Percentiles rank a stretch among this genome's conserved stretches.
phyloP scores from a whole-genome alignment of 169 alveolate species.

The Eimeria acervulina region DNA sequence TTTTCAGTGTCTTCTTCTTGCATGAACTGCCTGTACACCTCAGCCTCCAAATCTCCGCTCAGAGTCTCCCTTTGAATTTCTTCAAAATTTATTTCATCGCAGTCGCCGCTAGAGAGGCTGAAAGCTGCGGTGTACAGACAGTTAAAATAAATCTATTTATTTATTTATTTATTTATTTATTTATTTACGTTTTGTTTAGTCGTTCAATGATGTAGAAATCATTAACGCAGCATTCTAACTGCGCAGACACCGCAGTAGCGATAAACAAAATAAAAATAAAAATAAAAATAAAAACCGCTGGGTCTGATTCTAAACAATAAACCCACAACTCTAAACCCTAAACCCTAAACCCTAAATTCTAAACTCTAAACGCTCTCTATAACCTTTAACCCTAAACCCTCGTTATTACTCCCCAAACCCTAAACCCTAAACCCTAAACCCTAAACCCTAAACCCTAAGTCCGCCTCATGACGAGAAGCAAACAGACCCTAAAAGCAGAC shows the following conservation, averaged over 20 bases:
- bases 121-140: not conserved
- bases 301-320: no score
- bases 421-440: not conserved
- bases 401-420: no score
- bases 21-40: no score
- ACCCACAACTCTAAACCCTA: no score
- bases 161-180: no score
- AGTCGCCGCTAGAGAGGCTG: slow-evolving; percentile 22
- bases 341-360: no score
- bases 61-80: not conserved
- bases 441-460: no score
- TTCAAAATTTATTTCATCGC: not conserved
- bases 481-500: no score
- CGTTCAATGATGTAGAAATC: not conserved
- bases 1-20: not conserved
- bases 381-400: no score
- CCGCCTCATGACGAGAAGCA: no score
- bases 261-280: not conserved
- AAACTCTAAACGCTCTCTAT: no score
- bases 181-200: no score
- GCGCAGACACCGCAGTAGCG: not conserved
- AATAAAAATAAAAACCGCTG: not conserved
- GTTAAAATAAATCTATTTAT: not conserved
- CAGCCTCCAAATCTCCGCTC: not conserved
- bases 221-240: not conserved